Evolutionary conservation across 352 stramenopile species (phyloP).

Genomic region (Phytophthora chlamydospora): DNA sequence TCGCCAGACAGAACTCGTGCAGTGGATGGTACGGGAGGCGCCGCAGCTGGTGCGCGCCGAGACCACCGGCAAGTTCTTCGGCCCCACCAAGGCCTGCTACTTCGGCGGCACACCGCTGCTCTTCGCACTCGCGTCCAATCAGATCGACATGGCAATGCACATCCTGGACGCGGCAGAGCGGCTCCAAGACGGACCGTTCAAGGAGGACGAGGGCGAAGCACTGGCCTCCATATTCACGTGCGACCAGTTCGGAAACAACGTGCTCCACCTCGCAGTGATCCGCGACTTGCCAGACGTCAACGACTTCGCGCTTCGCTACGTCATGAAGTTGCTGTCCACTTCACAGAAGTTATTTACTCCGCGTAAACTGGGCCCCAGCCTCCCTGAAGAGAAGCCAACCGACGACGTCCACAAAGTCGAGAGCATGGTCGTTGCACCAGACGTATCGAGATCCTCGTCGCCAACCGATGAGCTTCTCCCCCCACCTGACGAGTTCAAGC

Average conservation of each 20-base stretch:
- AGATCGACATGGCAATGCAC: slow-evolving; percentile 48
- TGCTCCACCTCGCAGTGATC: slow-evolving; percentile 62
- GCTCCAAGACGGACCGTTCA: slow-evolving; percentile 17
- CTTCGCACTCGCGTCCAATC: slow-evolving; percentile 64
- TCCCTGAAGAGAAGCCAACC: slow-evolving; percentile 2
- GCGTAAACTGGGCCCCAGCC: slow-evolving; percentile 2
- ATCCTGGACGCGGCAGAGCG: slow-evolving; percentile 43
- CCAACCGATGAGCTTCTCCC: neutral
- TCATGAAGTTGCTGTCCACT: slow-evolving; percentile 42
- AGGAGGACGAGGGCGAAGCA: slow-evolving; percentile 10
- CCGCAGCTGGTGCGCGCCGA: slow-evolving; percentile 53
- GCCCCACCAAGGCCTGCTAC: slow-evolving; percentile 58
- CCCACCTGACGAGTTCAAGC: neutral
- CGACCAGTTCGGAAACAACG: slow-evolving; percentile 66
- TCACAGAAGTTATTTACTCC: neutral
- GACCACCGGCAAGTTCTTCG: slow-evolving; percentile 59
- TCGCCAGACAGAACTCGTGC: slow-evolving; percentile 39
- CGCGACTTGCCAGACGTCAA: slow-evolving; percentile 63
- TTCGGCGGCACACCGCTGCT: slow-evolving; percentile 63
- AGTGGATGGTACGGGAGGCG: slow-evolving; percentile 45
- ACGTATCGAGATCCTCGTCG: neutral
- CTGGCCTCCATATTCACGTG: slow-evolving; percentile 54
- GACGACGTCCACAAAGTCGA: slow-evolving; percentile 23
- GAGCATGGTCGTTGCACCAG: slow-evolving; percentile 15
- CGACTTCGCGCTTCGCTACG: slow-evolving; percentile 60